phyloP scores from a whole-genome alignment of 345 rosid genomes.

The Eucalyptus pumila region DNA sequence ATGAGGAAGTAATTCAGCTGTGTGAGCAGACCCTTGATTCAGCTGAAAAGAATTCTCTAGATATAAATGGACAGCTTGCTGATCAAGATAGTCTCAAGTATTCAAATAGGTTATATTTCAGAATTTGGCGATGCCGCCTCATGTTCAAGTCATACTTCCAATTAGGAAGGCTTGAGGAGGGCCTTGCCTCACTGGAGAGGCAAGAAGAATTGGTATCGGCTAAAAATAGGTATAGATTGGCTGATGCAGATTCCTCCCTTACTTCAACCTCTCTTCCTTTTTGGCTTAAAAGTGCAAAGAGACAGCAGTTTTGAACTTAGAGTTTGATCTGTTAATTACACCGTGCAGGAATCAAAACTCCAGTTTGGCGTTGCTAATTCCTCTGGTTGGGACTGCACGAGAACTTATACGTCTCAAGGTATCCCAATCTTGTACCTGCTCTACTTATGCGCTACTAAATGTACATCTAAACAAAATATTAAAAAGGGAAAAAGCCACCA shows the following conservation, averaged over 20 bases:
- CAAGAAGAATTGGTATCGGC: constrained; percentile 29
- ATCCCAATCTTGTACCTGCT: neutral
- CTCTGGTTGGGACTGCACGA: constrained; percentile 44
- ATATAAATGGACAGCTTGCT: constrained; percentile 4
- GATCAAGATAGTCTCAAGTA: constrained; percentile 23
- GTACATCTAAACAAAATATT: neutral
- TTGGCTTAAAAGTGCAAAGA: neutral
- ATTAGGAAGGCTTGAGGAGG: constrained; percentile 91
- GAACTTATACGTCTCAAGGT: constrained; percentile 83
- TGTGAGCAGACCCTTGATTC: constrained; percentile 72
- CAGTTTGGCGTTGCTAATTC: constrained; percentile 41
- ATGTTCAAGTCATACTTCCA: constrained; percentile 66
- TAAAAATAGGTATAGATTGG: constrained; percentile 22
- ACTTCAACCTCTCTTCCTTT: neutral
- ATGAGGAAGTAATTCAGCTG: constrained; percentile 74
- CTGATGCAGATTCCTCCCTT: neutral
- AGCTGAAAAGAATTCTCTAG: constrained; percentile 48
- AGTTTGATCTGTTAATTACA: neutral
- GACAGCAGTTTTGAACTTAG: neutral
- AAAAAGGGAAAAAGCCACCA: no score
- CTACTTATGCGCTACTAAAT: neutral
- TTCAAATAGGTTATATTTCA: constrained; percentile 26
- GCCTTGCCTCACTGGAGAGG: constrained; percentile 55
- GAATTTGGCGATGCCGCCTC: constrained; percentile 56
- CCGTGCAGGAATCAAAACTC: constrained; percentile 25